These are phyloP conservation scores for Botryotinia narcissicola DNA, from an alignment of 2,329 filamentous ascomycete genomes.

Conservation along the genomic window DNA sequence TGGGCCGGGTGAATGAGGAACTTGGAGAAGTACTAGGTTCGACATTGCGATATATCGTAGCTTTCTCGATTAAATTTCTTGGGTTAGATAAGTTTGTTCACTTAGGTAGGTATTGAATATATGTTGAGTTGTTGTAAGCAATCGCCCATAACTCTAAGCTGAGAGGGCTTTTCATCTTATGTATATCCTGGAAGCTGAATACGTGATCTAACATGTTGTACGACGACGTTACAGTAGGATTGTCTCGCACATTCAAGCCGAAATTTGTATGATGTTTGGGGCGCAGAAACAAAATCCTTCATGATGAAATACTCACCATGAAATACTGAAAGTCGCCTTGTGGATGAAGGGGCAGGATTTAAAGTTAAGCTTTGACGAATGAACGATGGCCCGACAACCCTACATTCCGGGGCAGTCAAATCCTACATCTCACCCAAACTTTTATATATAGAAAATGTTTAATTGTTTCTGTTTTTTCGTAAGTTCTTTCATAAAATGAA, in stretches of 20 bases:
- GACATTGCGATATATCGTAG: not conserved
- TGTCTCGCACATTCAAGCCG: not conserved
- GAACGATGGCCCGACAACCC: not conserved
- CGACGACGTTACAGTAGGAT: constrained; percentile 12
- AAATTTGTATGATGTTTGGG: constrained; percentile 15
- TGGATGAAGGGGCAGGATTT: constrained; percentile 12
- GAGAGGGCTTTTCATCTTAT: constrained; percentile 6
- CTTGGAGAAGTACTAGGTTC: not conserved
- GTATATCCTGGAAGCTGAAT: constrained; percentile 4
- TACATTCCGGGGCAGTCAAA: not conserved
- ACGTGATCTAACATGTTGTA: not conserved
- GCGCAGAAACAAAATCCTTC: constrained; percentile 15
- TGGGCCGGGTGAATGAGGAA: not conserved
- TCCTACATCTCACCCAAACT: constrained; percentile 3
- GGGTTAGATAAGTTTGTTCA: not conserved
- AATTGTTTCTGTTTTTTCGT: not conserved
- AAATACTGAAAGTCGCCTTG: not conserved
- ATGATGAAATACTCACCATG: not conserved
- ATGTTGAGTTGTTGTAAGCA: not conserved
- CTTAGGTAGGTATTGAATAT: not conserved
- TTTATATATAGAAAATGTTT: constrained; percentile 16
- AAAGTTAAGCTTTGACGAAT: constrained; percentile 4
- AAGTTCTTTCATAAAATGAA: not conserved
- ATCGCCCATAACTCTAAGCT: not conserved
- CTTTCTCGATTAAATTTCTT: not conserved